phyloP scores from a whole-genome alignment of 1,139 yeast species.

The Debaryomyces coudertii region DNA sequence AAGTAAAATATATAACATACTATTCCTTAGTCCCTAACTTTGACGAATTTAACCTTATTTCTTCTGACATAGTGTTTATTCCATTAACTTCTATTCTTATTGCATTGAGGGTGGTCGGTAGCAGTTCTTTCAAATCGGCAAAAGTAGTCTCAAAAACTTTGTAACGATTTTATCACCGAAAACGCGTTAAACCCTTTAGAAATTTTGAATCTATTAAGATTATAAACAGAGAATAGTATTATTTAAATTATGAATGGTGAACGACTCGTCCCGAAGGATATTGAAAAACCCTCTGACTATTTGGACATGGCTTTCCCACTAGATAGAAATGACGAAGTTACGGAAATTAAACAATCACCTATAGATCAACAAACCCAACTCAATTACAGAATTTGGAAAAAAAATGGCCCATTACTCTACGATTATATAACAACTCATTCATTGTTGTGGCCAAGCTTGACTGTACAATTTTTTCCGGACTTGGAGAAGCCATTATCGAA shows the following conservation, averaged over 20 bases:
- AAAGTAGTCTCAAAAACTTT: slow-evolving; percentile 9
- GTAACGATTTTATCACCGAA: background rate
- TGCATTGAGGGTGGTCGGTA: background rate
- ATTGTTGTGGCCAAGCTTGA: slow-evolving; percentile 57
- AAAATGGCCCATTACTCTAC: slow-evolving; percentile 55
- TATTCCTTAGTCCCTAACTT: slow-evolving; percentile 79
- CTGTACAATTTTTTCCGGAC: slow-evolving; percentile 61
- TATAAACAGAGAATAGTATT: background rate
- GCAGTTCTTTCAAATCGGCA: background rate
- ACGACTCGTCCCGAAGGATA: background rate
- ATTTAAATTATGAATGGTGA: background rate
- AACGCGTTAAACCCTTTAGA: slow-evolving; percentile 8
- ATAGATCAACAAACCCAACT: slow-evolving; percentile 34
- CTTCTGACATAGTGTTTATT: slow-evolving; percentile 39
- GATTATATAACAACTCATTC: slow-evolving; percentile 54
- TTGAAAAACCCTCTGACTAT: background rate
- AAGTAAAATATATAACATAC: slow-evolving; percentile 39
- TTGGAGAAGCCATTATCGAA: slow-evolving; percentile 25
- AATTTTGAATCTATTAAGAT: background rate
- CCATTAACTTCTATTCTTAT: background rate
- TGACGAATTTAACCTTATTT: slow-evolving; percentile 65
- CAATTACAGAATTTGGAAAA: slow-evolving; percentile 56
- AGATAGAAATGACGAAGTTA: slow-evolving; percentile 11
- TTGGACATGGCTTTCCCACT: background rate
- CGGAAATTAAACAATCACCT: slow-evolving; percentile 13